Base-by-base conservation (phyloP, 176 grass and related monocot species). In the Raddia guianensis region DNA sequence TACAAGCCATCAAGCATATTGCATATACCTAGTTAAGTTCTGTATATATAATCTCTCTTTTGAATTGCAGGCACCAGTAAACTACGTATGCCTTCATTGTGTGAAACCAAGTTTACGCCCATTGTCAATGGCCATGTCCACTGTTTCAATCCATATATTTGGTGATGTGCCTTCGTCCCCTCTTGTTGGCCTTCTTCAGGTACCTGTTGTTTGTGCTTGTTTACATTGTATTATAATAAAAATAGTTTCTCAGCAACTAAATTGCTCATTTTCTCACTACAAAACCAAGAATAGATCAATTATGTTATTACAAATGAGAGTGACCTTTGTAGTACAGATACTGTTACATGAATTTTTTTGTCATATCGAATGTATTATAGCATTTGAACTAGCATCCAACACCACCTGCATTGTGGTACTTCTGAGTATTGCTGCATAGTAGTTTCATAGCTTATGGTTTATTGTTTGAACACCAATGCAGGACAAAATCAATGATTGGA, bases 131-230 rank as follows among this genome's bases (percentile, higher is more conserved):
- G 96, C 96, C 2, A 91, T 99, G 77, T 99, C 96, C 43, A 99
- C 96, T 74, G 96, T 99, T 89, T 84, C 92, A 21, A 99, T 99
- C 72, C 96, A 99, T 82, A 93, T 99, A 93, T 99, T 99, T 71
- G 96, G 96, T 70, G 96, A 99, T 74, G 96, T 99, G 46, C 96
- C 96, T 69, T 99, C 96, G 75, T 95, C 96, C 58, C 96, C 96
- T 73, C 73, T 99, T 59, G 96, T 99, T 84, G 96, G 96, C 46
- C 46, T 95, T 90, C 74, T 99, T 75, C 86, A 99, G 96, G 96
- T 99, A 72, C 73, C 21, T 77, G 14, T 59, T 75, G 37, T 20
- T 33, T 86, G 68, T 66, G 6, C 49, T 71, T 73, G 50, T 50
- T 82, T 13, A 8, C 7, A 48, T 14, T 77, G 48, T 34, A 66